phyloP scores from a whole-genome alignment of 441 rosid species.

The Melastoma candidum region DNA sequence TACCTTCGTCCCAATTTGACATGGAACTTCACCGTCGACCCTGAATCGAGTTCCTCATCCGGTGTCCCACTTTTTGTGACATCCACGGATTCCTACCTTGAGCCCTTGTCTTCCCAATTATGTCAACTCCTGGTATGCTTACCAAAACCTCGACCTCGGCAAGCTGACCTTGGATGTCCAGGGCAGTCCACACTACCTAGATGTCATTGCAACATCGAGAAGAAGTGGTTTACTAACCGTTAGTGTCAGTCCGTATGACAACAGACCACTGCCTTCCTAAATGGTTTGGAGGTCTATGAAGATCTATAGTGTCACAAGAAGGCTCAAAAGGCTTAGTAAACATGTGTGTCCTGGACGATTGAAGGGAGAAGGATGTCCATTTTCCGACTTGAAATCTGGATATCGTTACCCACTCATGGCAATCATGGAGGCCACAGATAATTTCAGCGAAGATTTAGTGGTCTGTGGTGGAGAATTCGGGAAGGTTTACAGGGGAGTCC shows the following conservation, averaged over 20 bases:
- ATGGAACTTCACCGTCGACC: slow-evolving; percentile 58
- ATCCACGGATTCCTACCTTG: slow-evolving; percentile 18
- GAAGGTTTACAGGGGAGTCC: slow-evolving; percentile 29
- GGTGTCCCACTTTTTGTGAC: slow-evolving; percentile 83
- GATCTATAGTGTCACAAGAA: slow-evolving; percentile 44
- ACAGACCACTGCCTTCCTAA: slow-evolving; percentile 41
- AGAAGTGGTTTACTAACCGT: slow-evolving; percentile 24
- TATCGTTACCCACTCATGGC: slow-evolving; percentile 50
- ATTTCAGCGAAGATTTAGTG: slow-evolving; percentile 47
- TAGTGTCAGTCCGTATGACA: slow-evolving; percentile 47
- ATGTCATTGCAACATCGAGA: slow-evolving; percentile 35
- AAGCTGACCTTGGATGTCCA: slow-evolving; percentile 21
- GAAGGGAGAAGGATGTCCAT: slow-evolving; percentile 18
- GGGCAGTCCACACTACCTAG: slow-evolving; percentile 56
- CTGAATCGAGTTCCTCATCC: slow-evolving; percentile 54
- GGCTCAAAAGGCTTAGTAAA: slow-evolving; percentile 33
- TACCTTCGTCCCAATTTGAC: slow-evolving; percentile 42
- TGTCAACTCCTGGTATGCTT: slow-evolving; percentile 40
- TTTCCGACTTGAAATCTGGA: slow-evolving; percentile 52
- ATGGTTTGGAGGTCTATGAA: slow-evolving; percentile 83
- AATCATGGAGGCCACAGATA: slow-evolving; percentile 66
- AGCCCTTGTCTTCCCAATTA: slow-evolving; percentile 28
- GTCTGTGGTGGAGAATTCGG: slow-evolving; percentile 89
- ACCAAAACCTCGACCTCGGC: slow-evolving; percentile 36
- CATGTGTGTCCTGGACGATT: slow-evolving; percentile 7